Evolutionary conservation across 2,329 filamentous ascomycete species (phyloP).

Genomic region (Phyllosticta ampelicida): DNA sequence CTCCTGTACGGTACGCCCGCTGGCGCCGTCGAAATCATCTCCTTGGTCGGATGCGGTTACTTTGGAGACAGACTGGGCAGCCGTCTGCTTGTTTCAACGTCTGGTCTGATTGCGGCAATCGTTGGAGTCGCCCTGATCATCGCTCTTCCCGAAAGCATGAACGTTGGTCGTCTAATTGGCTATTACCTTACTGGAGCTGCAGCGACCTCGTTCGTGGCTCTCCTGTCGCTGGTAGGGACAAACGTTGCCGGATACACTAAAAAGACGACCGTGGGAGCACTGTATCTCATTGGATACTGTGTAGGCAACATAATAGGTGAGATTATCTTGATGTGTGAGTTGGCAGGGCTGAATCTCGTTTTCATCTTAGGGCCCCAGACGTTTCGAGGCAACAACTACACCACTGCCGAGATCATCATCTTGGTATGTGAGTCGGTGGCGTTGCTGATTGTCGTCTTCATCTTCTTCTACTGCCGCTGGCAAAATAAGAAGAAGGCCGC

Average conservation of each 20-base stretch:
- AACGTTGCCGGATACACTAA: slow-evolving; percentile 52
- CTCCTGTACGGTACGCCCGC: slow-evolving; percentile 55
- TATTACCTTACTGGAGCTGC: slow-evolving; percentile 55
- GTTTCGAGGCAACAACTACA: slow-evolving; percentile 42
- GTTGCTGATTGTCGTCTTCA: slow-evolving; percentile 46
- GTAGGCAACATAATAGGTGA: slow-evolving; percentile 31
- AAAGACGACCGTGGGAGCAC: slow-evolving; percentile 44
- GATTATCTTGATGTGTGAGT: too few relatives aligned
- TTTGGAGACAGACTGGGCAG: slow-evolving; percentile 47
- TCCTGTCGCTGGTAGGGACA: slow-evolving; percentile 51
- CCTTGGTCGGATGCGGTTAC: slow-evolving; percentile 45
- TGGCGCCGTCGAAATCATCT: slow-evolving; percentile 53
- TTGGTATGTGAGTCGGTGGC: slow-evolving; percentile 48
- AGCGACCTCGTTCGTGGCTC: slow-evolving; percentile 52
- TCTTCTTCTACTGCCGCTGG: slow-evolving; percentile 49
- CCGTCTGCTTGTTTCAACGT: slow-evolving; percentile 45
- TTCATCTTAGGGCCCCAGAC: slow-evolving; percentile 26
- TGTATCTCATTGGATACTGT: slow-evolving; percentile 42
- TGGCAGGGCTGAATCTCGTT: too few relatives aligned
- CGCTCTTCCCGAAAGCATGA: slow-evolving; percentile 47
- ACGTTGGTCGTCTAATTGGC: slow-evolving; percentile 48
- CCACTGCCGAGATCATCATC: slow-evolving; percentile 53
- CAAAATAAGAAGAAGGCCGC: slow-evolving; percentile 51
- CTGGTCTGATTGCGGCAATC: slow-evolving; percentile 43
- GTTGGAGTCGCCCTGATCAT: slow-evolving; percentile 55